Conservation (phyloP, 768 basidiomycete genomes). For the Galerina marginata region DNA sequence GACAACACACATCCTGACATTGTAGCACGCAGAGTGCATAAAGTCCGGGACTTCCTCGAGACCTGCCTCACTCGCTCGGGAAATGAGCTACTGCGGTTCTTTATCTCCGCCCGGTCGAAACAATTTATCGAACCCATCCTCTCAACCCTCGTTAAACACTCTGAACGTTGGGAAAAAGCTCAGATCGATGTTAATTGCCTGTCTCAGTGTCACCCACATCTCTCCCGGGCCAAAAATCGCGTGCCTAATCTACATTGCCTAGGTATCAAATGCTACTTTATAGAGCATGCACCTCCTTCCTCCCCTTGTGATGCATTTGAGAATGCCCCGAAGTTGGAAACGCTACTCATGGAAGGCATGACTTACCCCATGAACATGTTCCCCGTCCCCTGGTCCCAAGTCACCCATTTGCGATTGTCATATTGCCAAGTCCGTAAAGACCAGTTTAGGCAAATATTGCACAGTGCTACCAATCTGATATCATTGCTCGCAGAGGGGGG, state of each 20-base stretch:
- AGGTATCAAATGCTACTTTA: slow-evolving; percentile 2
- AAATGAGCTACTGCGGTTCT: neutral
- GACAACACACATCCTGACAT: neutral
- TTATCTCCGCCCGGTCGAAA: neutral
- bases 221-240: slow-evolving; percentile 17
- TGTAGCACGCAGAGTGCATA: neutral
- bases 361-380: slow-evolving; percentile 23
- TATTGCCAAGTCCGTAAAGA: slow-evolving; percentile 26
- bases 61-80: slow-evolving; percentile 27
- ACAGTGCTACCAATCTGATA: slow-evolving; percentile 16
- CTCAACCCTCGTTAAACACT: slow-evolving; percentile 8
- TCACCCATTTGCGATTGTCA: slow-evolving; percentile 23
- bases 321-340: slow-evolving; percentile 23
- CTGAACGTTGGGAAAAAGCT: slow-evolving; percentile 27
- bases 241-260: slow-evolving; percentile 16
- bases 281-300: slow-evolving; percentile 14
- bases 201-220: slow-evolving; percentile 11
- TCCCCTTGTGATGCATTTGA: slow-evolving; percentile 20
- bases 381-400: slow-evolving; percentile 28
- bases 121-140: no score
- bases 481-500: slow-evolving; percentile 21
- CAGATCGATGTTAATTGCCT: slow-evolving; percentile 19
- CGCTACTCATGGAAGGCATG: slow-evolving; percentile 18
- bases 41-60: slow-evolving; percentile 17
- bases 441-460: slow-evolving; percentile 28